These are phyloP conservation scores for Friedmanniomyces simplex DNA, from an alignment of 495 filamentous ascomycete genomes.

Conservation along the genomic window DNA sequence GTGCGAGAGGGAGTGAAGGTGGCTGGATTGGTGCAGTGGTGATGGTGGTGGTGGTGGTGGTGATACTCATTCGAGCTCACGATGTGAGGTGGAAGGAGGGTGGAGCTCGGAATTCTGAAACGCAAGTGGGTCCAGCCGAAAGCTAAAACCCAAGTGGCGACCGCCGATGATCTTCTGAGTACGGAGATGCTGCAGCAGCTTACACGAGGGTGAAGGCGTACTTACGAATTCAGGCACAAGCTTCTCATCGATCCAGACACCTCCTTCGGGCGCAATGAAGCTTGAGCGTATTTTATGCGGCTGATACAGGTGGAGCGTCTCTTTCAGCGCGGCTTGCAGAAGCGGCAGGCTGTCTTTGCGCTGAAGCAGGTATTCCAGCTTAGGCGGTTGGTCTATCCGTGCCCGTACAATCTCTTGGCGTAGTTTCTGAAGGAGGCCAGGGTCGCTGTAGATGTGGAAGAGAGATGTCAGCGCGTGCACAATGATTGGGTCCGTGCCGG, in stretches of 20 bases:
- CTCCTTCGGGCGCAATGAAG: not conserved
- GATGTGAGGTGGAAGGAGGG: too few species aligned
- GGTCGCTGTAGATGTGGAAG: slow-evolving; percentile 1
- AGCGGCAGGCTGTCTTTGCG: not conserved
- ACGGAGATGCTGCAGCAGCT: not conserved
- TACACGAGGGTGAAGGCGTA: not conserved
- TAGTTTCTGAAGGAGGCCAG: not conserved
- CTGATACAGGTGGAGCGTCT: slow-evolving; percentile 1
- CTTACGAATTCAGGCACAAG: slow-evolving; percentile 1
- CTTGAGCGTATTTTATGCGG: not conserved
- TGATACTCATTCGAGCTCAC: too few species aligned
- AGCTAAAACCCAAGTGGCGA: not conserved
- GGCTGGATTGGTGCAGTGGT: not conserved
- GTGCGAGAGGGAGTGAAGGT: too few species aligned
- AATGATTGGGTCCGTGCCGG: not conserved
- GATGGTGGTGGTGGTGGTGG: not conserved
- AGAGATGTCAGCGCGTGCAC: not conserved
- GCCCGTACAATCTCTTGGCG: not conserved
- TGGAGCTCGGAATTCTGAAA: not conserved
- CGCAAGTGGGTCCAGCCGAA: not conserved
- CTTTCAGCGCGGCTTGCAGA: slow-evolving; percentile 1
- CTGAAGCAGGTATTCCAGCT: not conserved
- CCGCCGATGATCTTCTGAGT: not conserved
- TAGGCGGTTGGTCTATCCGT: not conserved
- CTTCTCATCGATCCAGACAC: not conserved